Evolutionary conservation across 2,329 filamentous ascomycete species (phyloP).

Genomic region (Pseudocercospora cruenta): DNA sequence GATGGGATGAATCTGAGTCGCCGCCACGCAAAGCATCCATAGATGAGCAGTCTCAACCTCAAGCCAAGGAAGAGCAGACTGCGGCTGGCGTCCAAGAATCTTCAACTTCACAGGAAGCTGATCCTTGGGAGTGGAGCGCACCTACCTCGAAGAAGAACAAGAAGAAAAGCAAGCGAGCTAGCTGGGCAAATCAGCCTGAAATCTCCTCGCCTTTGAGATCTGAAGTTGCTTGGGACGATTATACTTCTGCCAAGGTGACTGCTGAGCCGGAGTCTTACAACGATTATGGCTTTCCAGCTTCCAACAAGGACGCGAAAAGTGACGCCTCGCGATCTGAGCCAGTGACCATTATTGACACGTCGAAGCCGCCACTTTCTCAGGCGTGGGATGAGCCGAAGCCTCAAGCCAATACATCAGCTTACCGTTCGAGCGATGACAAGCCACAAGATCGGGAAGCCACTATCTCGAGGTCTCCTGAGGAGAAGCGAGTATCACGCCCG

Average conservation of each 20-base stretch:
- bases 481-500: background rate
- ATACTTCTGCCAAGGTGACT: slow-evolving; percentile 36
- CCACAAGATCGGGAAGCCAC: background rate
- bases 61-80: slow-evolving; percentile 23
- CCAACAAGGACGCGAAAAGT: slow-evolving; percentile 12
- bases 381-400: background rate
- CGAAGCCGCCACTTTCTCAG: slow-evolving; percentile 8
- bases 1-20: slow-evolving; percentile 31
- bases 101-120: slow-evolving; percentile 27
- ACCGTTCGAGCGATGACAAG: background rate
- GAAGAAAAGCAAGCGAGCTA: slow-evolving; percentile 51
- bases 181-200: slow-evolving; percentile 44
- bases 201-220: slow-evolving; percentile 49
- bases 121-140: slow-evolving; percentile 26
- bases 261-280: slow-evolving; percentile 16
- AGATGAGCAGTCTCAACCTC: slow-evolving; percentile 32
- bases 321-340: slow-evolving; percentile 22
- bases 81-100: slow-evolving; percentile 13
- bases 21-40: slow-evolving; percentile 18
- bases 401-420: background rate
- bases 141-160: slow-evolving; percentile 43
- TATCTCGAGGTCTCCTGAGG: slow-evolving; percentile 8
- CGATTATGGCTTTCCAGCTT: slow-evolving; percentile 5
- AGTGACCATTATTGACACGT: slow-evolving; percentile 21
- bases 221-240: slow-evolving; percentile 51